A percentile compares a stretch with the other conserved stretches of the same genome.
Evolutionary conservation across 2,329 filamentous ascomycete genomes (phyloP).

Genomic region (Aaosphaeria arxii): DNA sequence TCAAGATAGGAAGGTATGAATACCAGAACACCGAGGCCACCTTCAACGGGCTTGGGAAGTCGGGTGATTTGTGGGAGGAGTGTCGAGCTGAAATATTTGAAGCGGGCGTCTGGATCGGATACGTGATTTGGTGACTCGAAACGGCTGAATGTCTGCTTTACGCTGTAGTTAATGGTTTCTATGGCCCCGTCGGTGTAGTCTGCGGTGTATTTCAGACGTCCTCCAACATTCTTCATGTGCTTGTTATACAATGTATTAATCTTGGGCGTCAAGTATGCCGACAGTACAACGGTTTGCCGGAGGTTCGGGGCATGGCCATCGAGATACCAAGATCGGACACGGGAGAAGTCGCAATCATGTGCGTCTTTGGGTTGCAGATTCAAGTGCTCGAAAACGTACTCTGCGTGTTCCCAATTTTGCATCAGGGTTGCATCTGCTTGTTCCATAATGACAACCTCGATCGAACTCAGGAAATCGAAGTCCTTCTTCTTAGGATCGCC

Average conservation of each 20-base stretch:
- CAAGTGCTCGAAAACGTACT: constrained; percentile 86
- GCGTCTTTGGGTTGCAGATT: constrained; percentile 87
- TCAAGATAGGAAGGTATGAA: constrained; percentile 94
- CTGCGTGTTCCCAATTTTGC: constrained; percentile 98
- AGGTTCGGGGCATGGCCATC: constrained; percentile 77
- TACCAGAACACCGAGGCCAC: constrained; percentile 66
- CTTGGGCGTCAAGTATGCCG: constrained; percentile 84
- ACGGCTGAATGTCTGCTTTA: constrained; percentile 85
- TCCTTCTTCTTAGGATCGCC: constrained; percentile 67
- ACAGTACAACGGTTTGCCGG: constrained; percentile 80
- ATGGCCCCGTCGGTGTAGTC: constrained; percentile 71
- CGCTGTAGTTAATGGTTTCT: constrained; percentile 62
- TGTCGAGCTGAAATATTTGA: constrained; percentile 84
- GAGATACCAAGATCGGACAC: constrained; percentile 89
- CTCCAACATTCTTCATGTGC: constrained; percentile 76
- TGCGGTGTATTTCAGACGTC: constrained; percentile 69
- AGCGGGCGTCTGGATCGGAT: constrained; percentile 80
- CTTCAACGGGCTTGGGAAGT: constrained; percentile 58
- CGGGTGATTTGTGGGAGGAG: constrained; percentile 74
- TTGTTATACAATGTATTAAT: constrained; percentile 74
- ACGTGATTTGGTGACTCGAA: constrained; percentile 70
- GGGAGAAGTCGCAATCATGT: constrained; percentile 90
- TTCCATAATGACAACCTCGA: constrained; percentile 87
- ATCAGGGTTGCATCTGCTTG: constrained; percentile 91
- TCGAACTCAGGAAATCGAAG: constrained; percentile 87